Conservation (phyloP, 1,139 yeast genomes). For the Diutina rugosa region DNA sequence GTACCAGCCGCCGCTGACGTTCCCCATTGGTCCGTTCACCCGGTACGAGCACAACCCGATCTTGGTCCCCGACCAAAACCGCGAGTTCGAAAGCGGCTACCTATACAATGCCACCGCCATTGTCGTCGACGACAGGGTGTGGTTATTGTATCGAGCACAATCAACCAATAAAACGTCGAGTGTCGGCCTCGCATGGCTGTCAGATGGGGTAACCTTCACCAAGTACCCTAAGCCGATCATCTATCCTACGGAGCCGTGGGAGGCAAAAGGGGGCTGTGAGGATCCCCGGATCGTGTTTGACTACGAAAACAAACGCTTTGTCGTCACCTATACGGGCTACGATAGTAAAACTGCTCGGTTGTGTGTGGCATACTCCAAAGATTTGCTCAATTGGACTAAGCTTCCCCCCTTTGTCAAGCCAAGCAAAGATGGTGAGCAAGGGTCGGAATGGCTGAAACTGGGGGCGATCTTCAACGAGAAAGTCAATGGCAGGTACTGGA, state of each 20-base stretch:
- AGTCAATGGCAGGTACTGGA: slow-evolving; percentile 22
- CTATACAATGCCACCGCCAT: slow-evolving; percentile 34
- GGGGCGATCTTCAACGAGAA: slow-evolving; percentile 29
- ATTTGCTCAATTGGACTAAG: slow-evolving; percentile 28
- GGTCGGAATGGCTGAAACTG: slow-evolving; percentile 30
- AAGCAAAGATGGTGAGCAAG: slow-evolving; percentile 20
- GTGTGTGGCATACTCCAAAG: slow-evolving; percentile 28
- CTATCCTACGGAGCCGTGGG: slow-evolving; percentile 28
- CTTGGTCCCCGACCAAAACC: slow-evolving; percentile 23
- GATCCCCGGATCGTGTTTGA: slow-evolving; percentile 32
- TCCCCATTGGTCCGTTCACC: slow-evolving; percentile 32
- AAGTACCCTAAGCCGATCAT: slow-evolving; percentile 22
- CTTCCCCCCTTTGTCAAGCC: slow-evolving; percentile 21
- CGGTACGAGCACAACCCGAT: slow-evolving; percentile 26
- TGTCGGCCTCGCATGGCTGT: slow-evolving; percentile 31
- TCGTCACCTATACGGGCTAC: slow-evolving; percentile 32
- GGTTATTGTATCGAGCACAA: slow-evolving; percentile 29
- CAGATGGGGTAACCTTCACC: slow-evolving; percentile 22
- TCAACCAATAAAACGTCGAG: slow-evolving; percentile 20
- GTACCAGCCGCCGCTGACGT: slow-evolving; percentile 22
- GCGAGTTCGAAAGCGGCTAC: slow-evolving; percentile 28
- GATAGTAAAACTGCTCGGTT: slow-evolving; percentile 23
- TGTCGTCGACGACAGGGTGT: slow-evolving; percentile 26
- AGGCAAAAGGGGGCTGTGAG: slow-evolving; percentile 30
- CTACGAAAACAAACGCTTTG: slow-evolving; percentile 20